These are phyloP conservation scores for Fraxinus platypoda DNA, from an alignment of 305 asterid species.

Conservation along the genomic window DNA sequence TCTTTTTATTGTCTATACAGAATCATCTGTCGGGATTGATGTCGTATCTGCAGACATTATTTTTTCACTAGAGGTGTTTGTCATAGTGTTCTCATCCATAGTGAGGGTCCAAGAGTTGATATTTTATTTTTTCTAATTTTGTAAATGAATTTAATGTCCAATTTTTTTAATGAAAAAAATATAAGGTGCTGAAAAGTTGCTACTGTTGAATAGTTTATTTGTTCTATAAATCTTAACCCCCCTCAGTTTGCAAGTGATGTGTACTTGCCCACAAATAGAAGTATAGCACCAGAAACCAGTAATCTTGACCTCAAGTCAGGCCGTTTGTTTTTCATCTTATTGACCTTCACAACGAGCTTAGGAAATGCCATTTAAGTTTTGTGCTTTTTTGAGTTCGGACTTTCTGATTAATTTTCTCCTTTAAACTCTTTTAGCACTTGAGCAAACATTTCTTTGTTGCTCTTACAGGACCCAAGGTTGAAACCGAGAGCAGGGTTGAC, in stretches of 20 bases:
- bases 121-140: neutral
- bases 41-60: slow-evolving; percentile 2
- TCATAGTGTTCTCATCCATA: neutral
- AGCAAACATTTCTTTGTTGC: slow-evolving; percentile 10
- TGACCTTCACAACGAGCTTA: neutral
- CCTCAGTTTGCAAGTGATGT: slow-evolving; percentile 2
- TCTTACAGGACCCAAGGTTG: slow-evolving; percentile 42
- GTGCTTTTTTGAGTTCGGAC: neutral
- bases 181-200: neutral
- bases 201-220: neutral
- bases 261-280: neutral
- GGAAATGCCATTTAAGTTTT: neutral
- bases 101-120: neutral
- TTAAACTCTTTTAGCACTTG: slow-evolving; percentile 5
- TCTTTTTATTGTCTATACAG: slow-evolving; percentile 2
- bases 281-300: neutral
- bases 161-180: neutral
- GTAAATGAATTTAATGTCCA: neutral
- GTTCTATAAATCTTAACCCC: neutral
- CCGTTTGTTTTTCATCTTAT: neutral
- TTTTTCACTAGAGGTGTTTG: neutral
- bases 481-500: slow-evolving; percentile 35
- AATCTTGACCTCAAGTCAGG: neutral
- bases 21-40: slow-evolving; percentile 11
- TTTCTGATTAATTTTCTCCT: neutral